A percentile compares a stretch with the other conserved stretches of the same genome.
These are phyloP conservation scores for Santalum album DNA, from an alignment of 164 flowering plant species.

Conservation along the genomic window DNA sequence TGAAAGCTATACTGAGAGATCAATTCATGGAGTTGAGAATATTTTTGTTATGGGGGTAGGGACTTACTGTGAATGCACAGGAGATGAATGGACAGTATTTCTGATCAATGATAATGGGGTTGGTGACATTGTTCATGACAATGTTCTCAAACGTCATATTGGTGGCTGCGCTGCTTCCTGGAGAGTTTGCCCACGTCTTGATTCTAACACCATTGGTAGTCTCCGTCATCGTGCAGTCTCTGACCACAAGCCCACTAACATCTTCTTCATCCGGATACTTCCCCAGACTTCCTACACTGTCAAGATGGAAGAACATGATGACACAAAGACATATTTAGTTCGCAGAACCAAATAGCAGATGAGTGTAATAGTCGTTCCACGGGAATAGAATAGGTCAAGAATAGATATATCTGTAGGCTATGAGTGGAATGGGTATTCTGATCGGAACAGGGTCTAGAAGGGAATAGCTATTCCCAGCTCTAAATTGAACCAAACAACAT, in stretches of 20 bases:
- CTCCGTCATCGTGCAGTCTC: slow-evolving; percentile 34
- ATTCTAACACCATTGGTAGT: slow-evolving; percentile 58
- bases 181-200: slow-evolving; percentile 64
- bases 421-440: too few relatives aligned
- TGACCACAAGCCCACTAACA: slow-evolving; percentile 40
- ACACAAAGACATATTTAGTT: too few relatives aligned
- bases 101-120: slow-evolving; percentile 61
- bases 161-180: slow-evolving; percentile 33
- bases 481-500: too few relatives aligned
- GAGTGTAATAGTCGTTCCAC: too few relatives aligned
- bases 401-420: too few relatives aligned
- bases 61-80: slow-evolving; percentile 25
- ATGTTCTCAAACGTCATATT: slow-evolving; percentile 55
- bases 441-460: too few relatives aligned
- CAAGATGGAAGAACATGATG: too few relatives aligned
- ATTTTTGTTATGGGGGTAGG: not conserved
- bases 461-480: too few relatives aligned
- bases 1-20: too few relatives aligned
- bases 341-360: too few relatives aligned
- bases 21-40: too few relatives aligned
- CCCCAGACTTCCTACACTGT: slow-evolving; percentile 61
- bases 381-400: too few relatives aligned
- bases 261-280: slow-evolving; percentile 41
- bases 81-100: slow-evolving; percentile 42
- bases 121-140: slow-evolving; percentile 46